Conservation (phyloP, 805 yeast genomes). For the Candida mattraensis region DNA sequence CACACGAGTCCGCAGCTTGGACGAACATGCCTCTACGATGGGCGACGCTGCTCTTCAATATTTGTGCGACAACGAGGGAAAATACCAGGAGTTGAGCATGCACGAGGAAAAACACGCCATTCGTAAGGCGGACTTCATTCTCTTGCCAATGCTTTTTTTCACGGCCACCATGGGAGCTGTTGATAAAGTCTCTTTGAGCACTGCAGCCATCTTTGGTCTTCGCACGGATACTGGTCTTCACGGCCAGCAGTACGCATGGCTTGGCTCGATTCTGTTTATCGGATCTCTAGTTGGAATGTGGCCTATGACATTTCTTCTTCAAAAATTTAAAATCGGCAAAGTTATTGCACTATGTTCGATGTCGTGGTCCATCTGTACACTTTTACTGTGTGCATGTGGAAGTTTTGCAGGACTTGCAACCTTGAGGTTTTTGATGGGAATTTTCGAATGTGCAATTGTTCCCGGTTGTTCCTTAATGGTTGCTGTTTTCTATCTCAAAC, state of each 20-base stretch:
- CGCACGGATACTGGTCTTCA: slow-evolving; percentile 45
- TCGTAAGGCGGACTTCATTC: slow-evolving; percentile 21
- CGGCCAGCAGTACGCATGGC: slow-evolving; percentile 46
- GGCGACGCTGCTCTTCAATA: slow-evolving; percentile 10
- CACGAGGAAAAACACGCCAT: slow-evolving; percentile 17
- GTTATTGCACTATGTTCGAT: slow-evolving; percentile 37
- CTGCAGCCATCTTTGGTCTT: slow-evolving; percentile 45
- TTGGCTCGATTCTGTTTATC: slow-evolving; percentile 51
- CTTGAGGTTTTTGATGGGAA: slow-evolving; percentile 48
- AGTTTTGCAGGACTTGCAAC: slow-evolving; percentile 45
- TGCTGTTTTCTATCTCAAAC: slow-evolving; percentile 51
- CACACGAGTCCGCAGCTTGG: slow-evolving; percentile 1
- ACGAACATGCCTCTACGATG: too few relatives aligned
- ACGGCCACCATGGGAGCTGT: slow-evolving; percentile 24
- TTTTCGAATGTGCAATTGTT: slow-evolving; percentile 50
- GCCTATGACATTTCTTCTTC: slow-evolving; percentile 42
- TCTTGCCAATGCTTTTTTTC: slow-evolving; percentile 22
- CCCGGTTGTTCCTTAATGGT: slow-evolving; percentile 55
- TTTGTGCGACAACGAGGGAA: slow-evolving; percentile 9
- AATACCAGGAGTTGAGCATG: slow-evolving; percentile 24
- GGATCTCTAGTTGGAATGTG: slow-evolving; percentile 46
- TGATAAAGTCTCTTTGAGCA: slow-evolving; percentile 22
- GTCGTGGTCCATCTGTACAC: slow-evolving; percentile 44
- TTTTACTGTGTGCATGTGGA: slow-evolving; percentile 42
- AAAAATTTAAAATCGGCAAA: slow-evolving; percentile 40